Evolutionary conservation across 2,329 filamentous ascomycete genomes (phyloP).

Genomic region (Rachicladosporium sp.): DNA sequence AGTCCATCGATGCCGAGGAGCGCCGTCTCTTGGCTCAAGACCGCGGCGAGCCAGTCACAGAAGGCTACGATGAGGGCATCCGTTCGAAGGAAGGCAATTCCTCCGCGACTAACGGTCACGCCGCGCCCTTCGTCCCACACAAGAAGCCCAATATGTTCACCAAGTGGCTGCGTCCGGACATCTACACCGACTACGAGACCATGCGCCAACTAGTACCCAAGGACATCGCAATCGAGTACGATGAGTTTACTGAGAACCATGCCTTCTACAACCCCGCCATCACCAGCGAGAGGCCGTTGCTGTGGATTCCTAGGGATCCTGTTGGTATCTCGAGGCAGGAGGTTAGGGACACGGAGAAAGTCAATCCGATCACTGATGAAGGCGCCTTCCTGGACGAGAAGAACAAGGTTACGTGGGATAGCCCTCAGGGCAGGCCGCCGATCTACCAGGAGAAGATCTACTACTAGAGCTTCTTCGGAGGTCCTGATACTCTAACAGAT

Average conservation of each 20-base stretch:
- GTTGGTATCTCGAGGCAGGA: constrained; percentile 68
- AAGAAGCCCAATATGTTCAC: constrained; percentile 48
- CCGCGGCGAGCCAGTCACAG: constrained; percentile 11
- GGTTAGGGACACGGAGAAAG: constrained; percentile 55
- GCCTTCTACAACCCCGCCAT: constrained; percentile 67
- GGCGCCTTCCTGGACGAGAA: constrained; percentile 60
- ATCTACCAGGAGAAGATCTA: constrained; percentile 46
- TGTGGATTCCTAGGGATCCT: constrained; percentile 77
- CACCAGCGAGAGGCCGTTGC: constrained; percentile 46
- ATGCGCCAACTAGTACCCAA: constrained; percentile 59
- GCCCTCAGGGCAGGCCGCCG: constrained; percentile 43
- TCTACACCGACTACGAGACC: constrained; percentile 58
- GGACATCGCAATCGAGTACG: constrained; percentile 46
- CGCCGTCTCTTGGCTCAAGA: constrained; percentile 23
- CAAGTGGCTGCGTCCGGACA: constrained; percentile 67
- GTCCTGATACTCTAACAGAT: neutral
- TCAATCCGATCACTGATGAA: constrained; percentile 71
- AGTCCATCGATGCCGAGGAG: constrained; percentile 27
- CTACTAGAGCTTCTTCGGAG: constrained; percentile 26
- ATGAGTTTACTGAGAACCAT: constrained; percentile 47
- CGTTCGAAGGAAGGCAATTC: constrained; percentile 12
- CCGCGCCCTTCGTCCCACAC: constrained; percentile 21
- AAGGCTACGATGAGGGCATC: constrained; percentile 13
- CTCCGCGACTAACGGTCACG: constrained; percentile 11
- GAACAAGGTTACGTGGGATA: constrained; percentile 50